phyloP scores from a whole-genome alignment of 2,329 filamentous ascomycete genomes.

The Xylaria multiplex region DNA sequence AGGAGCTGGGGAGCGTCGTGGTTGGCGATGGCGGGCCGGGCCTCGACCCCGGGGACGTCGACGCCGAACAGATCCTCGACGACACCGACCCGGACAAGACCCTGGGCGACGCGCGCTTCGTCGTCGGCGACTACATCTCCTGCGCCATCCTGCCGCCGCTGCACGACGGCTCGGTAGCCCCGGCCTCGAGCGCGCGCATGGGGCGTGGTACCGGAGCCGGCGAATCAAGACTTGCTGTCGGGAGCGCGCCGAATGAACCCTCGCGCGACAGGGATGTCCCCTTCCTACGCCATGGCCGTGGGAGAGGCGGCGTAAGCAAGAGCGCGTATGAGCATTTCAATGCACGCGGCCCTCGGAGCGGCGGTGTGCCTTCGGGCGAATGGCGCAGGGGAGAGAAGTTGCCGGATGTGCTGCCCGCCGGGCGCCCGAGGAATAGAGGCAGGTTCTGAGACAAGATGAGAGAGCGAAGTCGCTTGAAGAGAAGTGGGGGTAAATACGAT shows the following conservation, averaged over 20 bases:
- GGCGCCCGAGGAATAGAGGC: constrained; percentile 58
- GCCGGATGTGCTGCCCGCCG: constrained; percentile 59
- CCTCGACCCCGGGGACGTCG: constrained; percentile 44
- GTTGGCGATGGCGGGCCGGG: constrained; percentile 69
- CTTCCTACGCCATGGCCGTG: constrained; percentile 23
- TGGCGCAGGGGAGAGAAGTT: constrained; percentile 74
- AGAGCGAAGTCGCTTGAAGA: constrained; percentile 3
- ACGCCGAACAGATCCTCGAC: constrained; percentile 52
- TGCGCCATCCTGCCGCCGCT: constrained; percentile 83
- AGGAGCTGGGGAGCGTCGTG: constrained; percentile 85
- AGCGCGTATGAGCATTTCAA: constrained; percentile 52
- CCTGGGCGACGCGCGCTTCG: constrained; percentile 79
- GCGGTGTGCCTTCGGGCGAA: constrained; percentile 64
- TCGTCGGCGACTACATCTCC: constrained; percentile 88
- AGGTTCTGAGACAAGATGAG: constrained; percentile 51
- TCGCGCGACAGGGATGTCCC: constrained; percentile 34
- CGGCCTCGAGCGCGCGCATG: constrained; percentile 62
- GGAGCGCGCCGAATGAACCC: constrained; percentile 38
- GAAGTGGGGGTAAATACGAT: background rate
- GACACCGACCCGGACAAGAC: constrained; percentile 73
- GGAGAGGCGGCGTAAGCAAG: constrained; percentile 40
- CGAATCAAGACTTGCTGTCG: constrained; percentile 48
- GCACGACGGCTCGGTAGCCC: constrained; percentile 77
- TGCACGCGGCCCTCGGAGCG: constrained; percentile 51
- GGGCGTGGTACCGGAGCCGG: constrained; percentile 54